These are phyloP conservation scores for Suillus discolor DNA, from an alignment of 768 basidiomycete species.

Conservation along the genomic window DNA sequence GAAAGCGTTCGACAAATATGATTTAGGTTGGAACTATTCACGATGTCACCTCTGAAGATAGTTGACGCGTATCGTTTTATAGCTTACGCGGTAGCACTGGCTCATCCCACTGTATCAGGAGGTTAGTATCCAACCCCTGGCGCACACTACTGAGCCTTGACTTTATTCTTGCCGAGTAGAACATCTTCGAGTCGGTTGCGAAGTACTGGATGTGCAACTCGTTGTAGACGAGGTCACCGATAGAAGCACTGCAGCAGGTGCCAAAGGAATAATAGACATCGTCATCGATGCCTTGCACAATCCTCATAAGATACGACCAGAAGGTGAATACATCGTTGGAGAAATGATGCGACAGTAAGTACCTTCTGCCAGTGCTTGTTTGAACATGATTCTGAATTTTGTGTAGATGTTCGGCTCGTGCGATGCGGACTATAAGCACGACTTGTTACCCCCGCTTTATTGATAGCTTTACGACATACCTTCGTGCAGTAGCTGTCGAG, in stretches of 20 bases:
- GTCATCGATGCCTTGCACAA: conserved; percentile 8
- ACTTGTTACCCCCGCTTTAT: no score
- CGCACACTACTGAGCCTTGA: background rate
- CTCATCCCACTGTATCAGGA: conserved; percentile 6
- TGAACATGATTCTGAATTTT: no score
- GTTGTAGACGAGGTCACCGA: no score
- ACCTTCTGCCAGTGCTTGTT: background rate
- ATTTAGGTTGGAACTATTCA: conserved; percentile 33
- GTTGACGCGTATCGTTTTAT: background rate
- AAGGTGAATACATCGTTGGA: no score
- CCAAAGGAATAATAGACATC: conserved; percentile 3
- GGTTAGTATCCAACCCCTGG: background rate
- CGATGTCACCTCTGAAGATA: background rate
- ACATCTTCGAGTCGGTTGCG: conserved; percentile 28
- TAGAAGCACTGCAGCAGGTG: background rate
- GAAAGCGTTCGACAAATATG: conserved; percentile 41
- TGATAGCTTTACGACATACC: no score
- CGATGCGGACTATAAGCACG: no score
- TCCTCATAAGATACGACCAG: no score
- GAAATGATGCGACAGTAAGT: no score
- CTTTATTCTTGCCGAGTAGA: conserved; percentile 19
- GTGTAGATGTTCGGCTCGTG: no score
- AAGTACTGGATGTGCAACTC: conserved; percentile 28
- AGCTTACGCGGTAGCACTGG: conserved; percentile 11
- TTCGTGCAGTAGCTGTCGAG: no score